Conservation (phyloP, 129 eudicot species). For the Lonicera japonica region DNA sequence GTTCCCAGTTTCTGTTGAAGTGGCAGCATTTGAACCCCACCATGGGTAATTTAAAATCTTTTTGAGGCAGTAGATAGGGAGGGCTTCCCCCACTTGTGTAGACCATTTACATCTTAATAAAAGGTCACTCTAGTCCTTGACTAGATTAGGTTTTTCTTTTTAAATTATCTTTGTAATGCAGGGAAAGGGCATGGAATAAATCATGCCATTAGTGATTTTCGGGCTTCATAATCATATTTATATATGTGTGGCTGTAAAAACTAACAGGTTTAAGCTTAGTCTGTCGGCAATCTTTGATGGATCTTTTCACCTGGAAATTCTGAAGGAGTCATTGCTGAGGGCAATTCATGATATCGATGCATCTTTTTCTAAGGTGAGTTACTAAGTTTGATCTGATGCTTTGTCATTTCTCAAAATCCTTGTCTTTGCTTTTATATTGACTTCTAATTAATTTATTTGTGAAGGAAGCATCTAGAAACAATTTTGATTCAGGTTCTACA, state of each 20-base stretch:
- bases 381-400: conserved; percentile 10
- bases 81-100: too few relatives aligned
- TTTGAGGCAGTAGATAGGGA: too few relatives aligned
- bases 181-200: neutral
- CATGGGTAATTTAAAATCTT: too few relatives aligned
- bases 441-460: conserved; percentile 18
- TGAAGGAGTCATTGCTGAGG: conserved; percentile 80
- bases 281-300: conserved; percentile 50
- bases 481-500: conserved; percentile 75
- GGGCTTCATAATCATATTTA: neutral
- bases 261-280: conserved; percentile 51
- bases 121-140: too few relatives aligned
- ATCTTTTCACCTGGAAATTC: conserved; percentile 72
- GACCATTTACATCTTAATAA: too few relatives aligned
- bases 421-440: conserved; percentile 14
- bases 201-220: neutral
- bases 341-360: conserved; percentile 81
- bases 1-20: too few relatives aligned
- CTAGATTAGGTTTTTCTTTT: neutral
- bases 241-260: neutral
- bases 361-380: conserved; percentile 70
- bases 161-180: too few relatives aligned
- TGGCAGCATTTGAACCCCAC: too few relatives aligned
- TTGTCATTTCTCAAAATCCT: neutral
- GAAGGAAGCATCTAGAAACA: conserved; percentile 82